Evolutionary conservation across 257 asterid species (phyloP), one percentile per base, ranked within the genome.

Genomic region (Fraxinus pennsylvanica): DNA sequence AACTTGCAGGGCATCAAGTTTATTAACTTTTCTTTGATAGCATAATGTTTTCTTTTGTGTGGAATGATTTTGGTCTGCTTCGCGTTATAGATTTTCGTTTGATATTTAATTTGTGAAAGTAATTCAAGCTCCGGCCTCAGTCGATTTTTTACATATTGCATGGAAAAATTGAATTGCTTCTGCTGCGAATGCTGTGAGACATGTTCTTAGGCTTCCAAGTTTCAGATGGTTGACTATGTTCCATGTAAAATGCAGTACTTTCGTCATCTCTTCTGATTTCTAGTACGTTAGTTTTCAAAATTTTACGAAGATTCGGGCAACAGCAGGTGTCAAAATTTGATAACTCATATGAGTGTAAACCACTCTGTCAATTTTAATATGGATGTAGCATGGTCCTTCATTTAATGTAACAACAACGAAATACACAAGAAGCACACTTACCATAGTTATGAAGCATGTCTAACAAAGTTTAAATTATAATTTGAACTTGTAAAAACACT

Each of bases 1-100:
- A 86, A 88, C 91, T 76, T 85, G 90, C 88, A 72, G 85, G 52
- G 84, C 74, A 69, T 80, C 74, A 83, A 87, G 88, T 70, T 80
- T 73, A 78, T 80, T 83, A 79, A 82, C 88, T 84, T 43, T 13
- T 43, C 17, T 43, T 76, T 33, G 80, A 83, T 80, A 76, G 83
- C 78, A 35, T 79, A 35, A 80, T 82, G 79, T 78, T 72, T 82
- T 83, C 4, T 21, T 27, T 13, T 27, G 35, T 22, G 69, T 27
- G 30, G 69, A 25, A 27, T 63, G 67, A 9, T 63, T 25, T 63
- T 27, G 19, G 17, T 57, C 25, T 63, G 19, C n/a, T 63, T 63
- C 9, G 29, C 19, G 45, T 63, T 63, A 27, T 63, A 63, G 69
- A 63, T 22, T 25, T 63, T 63, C 6, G 9, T 63, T 25, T 7